Conservation (phyloP, 805 yeast species). For the Crinitomyces ghanaensis region DNA sequence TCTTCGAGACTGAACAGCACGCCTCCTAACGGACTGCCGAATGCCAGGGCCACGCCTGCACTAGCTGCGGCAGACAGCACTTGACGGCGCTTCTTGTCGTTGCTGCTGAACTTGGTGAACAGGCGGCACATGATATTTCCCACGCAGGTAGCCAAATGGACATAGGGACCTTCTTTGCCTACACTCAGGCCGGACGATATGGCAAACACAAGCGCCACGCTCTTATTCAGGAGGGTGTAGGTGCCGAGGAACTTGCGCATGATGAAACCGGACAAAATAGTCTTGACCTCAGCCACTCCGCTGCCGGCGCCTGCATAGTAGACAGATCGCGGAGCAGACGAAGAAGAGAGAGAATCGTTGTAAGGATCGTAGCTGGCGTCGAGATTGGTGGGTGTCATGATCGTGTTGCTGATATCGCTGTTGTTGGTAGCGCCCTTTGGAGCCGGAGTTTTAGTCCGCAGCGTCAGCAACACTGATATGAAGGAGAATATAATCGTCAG, state of each 20-base stretch:
- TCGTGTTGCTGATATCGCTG: not conserved
- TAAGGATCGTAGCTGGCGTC: not conserved
- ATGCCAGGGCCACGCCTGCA: slow-evolving; percentile 51
- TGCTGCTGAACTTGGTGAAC: slow-evolving; percentile 34
- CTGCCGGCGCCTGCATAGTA: slow-evolving; percentile 47
- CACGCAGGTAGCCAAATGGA: slow-evolving; percentile 46
- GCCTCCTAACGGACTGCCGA: slow-evolving; percentile 51
- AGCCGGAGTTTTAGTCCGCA: slow-evolving; percentile 34
- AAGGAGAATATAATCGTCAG: slow-evolving; percentile 34
- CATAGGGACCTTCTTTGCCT: slow-evolving; percentile 55
- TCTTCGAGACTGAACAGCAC: slow-evolving; percentile 47
- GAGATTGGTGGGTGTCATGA: not conserved
- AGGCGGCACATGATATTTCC: slow-evolving; percentile 42
- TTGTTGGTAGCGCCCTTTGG: slow-evolving; percentile 13
- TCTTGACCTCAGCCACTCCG: slow-evolving; percentile 53
- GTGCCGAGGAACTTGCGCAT: slow-evolving; percentile 42
- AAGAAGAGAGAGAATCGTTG: not conserved
- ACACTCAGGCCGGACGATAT: slow-evolving; percentile 46
- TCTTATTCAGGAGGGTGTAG: slow-evolving; percentile 38
- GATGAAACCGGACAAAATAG: slow-evolving; percentile 47
- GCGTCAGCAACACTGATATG: slow-evolving; percentile 34
- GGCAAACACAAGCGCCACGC: slow-evolving; percentile 38
- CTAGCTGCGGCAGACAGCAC: slow-evolving; percentile 45
- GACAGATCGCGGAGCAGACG: slow-evolving; percentile 4
- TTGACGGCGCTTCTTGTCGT: slow-evolving; percentile 41